phyloP scores from a whole-genome alignment of 352 stramenopile species.

The Phytophthora citricola region DNA sequence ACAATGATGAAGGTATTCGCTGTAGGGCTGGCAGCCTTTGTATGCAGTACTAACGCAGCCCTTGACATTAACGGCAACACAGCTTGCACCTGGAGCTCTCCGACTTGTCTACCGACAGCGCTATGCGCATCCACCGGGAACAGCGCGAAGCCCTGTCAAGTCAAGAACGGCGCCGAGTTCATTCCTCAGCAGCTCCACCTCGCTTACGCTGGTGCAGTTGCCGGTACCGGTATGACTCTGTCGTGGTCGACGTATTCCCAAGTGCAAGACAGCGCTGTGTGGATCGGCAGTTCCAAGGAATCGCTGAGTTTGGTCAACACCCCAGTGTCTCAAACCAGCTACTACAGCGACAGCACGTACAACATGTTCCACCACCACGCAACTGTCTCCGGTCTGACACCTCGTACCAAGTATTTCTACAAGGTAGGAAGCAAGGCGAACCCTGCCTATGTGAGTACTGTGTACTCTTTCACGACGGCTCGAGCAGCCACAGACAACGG shows the following conservation, averaged over 20 bases:
- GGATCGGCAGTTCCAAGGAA: not conserved
- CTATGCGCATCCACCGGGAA: not conserved
- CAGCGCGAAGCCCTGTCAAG: not conserved
- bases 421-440: not conserved
- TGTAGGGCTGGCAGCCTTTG: not conserved
- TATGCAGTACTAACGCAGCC: not conserved
- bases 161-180: not conserved
- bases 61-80: not conserved
- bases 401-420: not conserved
- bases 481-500: not conserved
- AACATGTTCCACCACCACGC: not conserved
- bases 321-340: not conserved
- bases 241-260: not conserved
- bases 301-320: not conserved
- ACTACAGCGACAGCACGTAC: not conserved
- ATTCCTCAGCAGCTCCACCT: not conserved
- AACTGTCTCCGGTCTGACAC: not conserved
- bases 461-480: not conserved
- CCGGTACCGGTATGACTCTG: not conserved
- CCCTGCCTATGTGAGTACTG: not conserved
- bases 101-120: not conserved
- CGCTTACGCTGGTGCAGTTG: not conserved
- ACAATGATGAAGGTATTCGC: slow-evolving; percentile 5
- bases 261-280: not conserved
- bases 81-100: not conserved